These are phyloP conservation scores for Daedaleopsis sinensis DNA, from an alignment of 768 basidiomycete species.

Conservation along the genomic window DNA sequence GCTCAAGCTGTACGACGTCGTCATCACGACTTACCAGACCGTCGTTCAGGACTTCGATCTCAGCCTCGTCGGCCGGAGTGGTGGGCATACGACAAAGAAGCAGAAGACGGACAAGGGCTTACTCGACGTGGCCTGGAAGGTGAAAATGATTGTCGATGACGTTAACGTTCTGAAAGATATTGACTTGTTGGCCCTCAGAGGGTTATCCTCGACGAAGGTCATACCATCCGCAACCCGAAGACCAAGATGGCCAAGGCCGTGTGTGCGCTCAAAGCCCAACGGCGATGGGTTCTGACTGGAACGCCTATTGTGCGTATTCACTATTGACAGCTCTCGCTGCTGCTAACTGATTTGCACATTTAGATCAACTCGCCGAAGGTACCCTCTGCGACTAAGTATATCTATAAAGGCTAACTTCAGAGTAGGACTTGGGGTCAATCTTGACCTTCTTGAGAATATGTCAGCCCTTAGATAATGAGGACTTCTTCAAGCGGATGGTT, in stretches of 20 bases:
- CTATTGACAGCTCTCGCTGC: neutral
- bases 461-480: constrained; percentile 78
- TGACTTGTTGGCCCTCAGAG: constrained; percentile 43
- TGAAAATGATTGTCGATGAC: constrained; percentile 27
- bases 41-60: constrained; percentile 57
- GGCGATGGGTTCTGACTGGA: constrained; percentile 81
- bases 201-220: constrained; percentile 87
- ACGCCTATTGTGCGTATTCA: constrained; percentile 80
- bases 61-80: constrained; percentile 15
- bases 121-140: constrained; percentile 84
- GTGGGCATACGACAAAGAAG: constrained; percentile 52
- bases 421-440: constrained; percentile 86
- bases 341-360: neutral
- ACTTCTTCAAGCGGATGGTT: constrained; percentile 79
- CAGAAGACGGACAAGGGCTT: constrained; percentile 62
- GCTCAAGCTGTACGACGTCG: constrained; percentile 70
- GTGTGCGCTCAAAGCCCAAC: constrained; percentile 62
- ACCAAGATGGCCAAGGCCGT: constrained; percentile 83
- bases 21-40: constrained; percentile 85
- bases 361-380: constrained; percentile 83
- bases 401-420: neutral
- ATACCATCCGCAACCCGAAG: constrained; percentile 82
- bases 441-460: constrained; percentile 87
- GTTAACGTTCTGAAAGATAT: neutral
- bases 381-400: neutral